phyloP scores from a whole-genome alignment of 345 rosid species.

The Dipteronia dyeriana region DNA sequence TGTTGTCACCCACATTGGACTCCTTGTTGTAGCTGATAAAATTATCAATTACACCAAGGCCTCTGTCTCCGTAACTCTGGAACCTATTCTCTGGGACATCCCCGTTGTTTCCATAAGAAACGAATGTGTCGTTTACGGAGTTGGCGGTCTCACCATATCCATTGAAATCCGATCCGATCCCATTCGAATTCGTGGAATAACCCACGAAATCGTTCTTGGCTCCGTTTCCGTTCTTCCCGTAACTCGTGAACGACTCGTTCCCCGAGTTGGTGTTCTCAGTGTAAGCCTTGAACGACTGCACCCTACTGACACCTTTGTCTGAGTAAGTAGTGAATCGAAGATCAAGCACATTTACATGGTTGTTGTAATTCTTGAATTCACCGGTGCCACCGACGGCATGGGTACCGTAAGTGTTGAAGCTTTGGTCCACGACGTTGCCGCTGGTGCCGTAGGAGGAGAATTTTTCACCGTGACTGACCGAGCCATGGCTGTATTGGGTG shows the following conservation, averaged over 20 bases:
- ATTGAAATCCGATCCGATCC: constrained; percentile 58
- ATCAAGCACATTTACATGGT: constrained; percentile 54
- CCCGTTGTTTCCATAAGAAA: constrained; percentile 57
- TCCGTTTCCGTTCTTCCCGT: constrained; percentile 73
- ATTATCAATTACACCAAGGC: constrained; percentile 38
- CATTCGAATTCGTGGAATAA: constrained; percentile 50
- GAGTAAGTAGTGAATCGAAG: constrained; percentile 58
- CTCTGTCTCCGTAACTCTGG: constrained; percentile 55
- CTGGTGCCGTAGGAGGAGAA: constrained; percentile 41
- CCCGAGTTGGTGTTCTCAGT: constrained; percentile 59
- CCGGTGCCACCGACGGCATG: constrained; percentile 63
- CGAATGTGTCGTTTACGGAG: constrained; percentile 60
- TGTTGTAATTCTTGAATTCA: constrained; percentile 58
- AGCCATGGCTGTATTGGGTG: constrained; percentile 51
- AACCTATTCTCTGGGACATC: constrained; percentile 68
- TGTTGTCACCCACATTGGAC: constrained; percentile 61
- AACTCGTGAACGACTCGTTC: constrained; percentile 51
- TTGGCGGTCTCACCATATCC: constrained; percentile 64
- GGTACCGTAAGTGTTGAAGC: constrained; percentile 72
- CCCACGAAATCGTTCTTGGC: constrained; percentile 48
- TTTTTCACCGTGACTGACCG: constrained; percentile 39
- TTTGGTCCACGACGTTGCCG: constrained; percentile 65
- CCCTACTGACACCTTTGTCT: constrained; percentile 43
- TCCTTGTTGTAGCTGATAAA: constrained; percentile 59
- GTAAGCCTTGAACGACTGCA: constrained; percentile 59